Evolutionary conservation across 495 filamentous ascomycete species (phyloP).

Genomic region (Tuber brumale): DNA sequence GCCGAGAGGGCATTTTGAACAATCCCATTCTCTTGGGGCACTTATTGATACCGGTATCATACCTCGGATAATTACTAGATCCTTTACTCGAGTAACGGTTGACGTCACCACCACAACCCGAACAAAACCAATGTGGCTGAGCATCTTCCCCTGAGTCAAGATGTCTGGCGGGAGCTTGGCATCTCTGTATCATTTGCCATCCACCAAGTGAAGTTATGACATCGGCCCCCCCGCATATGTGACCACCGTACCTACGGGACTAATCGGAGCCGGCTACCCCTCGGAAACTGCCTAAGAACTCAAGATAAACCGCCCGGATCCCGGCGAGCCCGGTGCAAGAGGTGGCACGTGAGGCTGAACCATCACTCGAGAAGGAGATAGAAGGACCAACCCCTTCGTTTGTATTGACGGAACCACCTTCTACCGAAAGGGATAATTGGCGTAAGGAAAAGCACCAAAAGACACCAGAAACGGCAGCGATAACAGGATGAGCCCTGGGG

Average conservation of each 20-base stretch:
- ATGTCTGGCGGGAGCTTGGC: not conserved
- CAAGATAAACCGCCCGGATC: constrained; percentile 57
- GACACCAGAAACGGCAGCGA: constrained; percentile 16
- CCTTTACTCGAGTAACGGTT: not conserved
- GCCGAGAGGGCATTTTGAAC: not conserved
- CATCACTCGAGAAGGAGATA: constrained; percentile 4
- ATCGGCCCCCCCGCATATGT: not conserved
- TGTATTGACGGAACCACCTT: too few relatives aligned
- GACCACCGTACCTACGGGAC: not conserved
- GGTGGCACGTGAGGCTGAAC: constrained; percentile 48
- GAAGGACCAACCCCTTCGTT: too few relatives aligned
- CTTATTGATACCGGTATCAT: not conserved
- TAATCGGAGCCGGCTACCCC: not conserved
- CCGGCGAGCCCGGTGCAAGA: constrained; percentile 52
- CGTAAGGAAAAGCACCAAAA: constrained; percentile 24
- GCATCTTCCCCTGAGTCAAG: not conserved
- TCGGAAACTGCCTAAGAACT: not conserved
- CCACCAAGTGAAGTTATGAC: not conserved
- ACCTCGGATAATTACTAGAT: not conserved
- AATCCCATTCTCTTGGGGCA: not conserved
- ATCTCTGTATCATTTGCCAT: not conserved
- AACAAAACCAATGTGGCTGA: not conserved
- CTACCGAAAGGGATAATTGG: too few relatives aligned
- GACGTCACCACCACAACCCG: not conserved
- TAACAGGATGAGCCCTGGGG: not conserved